Base-by-base conservation (phyloP, 1,139 yeast genomes). In the Blastobotrys elegans region DNA sequence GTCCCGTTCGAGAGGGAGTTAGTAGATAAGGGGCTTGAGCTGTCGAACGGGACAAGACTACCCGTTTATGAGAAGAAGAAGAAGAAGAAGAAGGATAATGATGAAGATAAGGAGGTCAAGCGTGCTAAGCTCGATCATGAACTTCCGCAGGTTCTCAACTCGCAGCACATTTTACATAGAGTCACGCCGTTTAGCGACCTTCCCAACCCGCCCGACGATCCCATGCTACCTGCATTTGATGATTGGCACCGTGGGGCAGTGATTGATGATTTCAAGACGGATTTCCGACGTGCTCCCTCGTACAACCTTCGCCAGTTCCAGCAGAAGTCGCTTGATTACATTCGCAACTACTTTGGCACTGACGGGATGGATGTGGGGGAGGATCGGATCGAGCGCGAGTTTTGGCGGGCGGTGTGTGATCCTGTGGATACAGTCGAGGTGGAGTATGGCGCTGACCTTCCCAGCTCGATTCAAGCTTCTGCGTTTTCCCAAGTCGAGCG, bases 241-340 rank as follows among this genome's bases (percentile, higher is more conserved):
- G 53, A 48, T 17, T 57, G 59, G 59, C 57, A 54, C 36, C 44
- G 48, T 13, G 55, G 56, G 2, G 21, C 49, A 2, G 39, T 34
- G 3, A 26, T 47, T 27, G 56, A 56, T 31, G 57, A 53, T 24
- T 39, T 38, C n/a, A 26, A 27, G 27, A 32, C 32, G 2, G 52
- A 52, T 3, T 87, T 86, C 61, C 87, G 82, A 54, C 95, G 85
- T 53, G 78, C 82, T 14, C 72, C 79, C 29, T 72, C 75, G 48
- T 87, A 84, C 59, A 72, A 82, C 0, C 66, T 81, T 18, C 59
- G 66, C 0, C 83, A 85, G 51, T 89, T 89, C 60, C 75, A 75
- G 51, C 65, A 74, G 16, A 71, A 79, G 54, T 84, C 89, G 52
- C 63, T 67, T 24, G 69, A 73, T 18, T 84, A 82, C 60, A 54